Evolutionary conservation across 1,139 yeast genomes (phyloP).

Genomic region (Taphrina confusa): DNA sequence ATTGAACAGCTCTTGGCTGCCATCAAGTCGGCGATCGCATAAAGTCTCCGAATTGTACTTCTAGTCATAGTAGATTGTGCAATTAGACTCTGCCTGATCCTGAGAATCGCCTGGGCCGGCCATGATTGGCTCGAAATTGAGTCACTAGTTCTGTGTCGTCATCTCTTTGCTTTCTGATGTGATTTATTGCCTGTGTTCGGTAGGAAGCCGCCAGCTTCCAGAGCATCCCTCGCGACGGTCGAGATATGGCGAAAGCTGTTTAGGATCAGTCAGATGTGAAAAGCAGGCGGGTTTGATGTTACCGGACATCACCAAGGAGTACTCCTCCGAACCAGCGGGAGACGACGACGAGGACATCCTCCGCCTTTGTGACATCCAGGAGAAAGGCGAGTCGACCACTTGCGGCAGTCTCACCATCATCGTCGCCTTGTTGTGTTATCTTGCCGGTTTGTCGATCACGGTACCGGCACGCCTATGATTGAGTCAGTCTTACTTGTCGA

Average conservation of each 20-base stretch:
- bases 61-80: too few species aligned
- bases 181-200: slow-evolving; percentile 38
- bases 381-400: slow-evolving; percentile 56
- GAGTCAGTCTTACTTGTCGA: neutral
- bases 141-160: neutral
- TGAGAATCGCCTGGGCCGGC: too few species aligned
- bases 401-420: slow-evolving; percentile 97
- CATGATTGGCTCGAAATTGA: too few species aligned
- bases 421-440: slow-evolving; percentile 81
- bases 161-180: slow-evolving; percentile 40
- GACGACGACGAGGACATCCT: slow-evolving; percentile 85
- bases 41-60: too few species aligned
- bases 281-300: neutral
- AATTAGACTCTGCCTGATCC: too few species aligned
- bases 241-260: slow-evolving; percentile 78
- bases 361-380: slow-evolving; percentile 57
- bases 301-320: slow-evolving; percentile 83
- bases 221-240: slow-evolving; percentile 80
- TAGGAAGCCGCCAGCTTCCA: slow-evolving; percentile 61
- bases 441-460: slow-evolving; percentile 3
- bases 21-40: neutral
- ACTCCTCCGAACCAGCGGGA: slow-evolving; percentile 94
- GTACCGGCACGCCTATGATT: slow-evolving; percentile 18
- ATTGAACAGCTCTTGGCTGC: slow-evolving; percentile 2
- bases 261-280: neutral